Base-by-base conservation (phyloP, 139 green algal species). In the Chlamydomonas sp. region DNA sequence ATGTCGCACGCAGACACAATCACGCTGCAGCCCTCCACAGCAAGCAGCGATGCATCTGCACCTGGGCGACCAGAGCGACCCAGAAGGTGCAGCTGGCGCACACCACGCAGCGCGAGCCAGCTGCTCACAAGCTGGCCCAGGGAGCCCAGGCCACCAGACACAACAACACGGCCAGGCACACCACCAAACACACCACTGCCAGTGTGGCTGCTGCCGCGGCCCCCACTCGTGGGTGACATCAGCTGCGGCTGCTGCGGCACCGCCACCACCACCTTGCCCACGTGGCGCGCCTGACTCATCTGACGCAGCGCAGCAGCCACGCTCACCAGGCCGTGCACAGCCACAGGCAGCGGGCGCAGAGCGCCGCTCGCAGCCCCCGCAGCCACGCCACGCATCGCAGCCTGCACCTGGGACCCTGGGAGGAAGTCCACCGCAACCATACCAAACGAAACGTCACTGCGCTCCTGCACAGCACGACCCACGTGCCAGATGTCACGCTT, bases 391-490 rank as follows among this genome's bases (percentile, higher is more conserved):
- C 57, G 63, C 72, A 87, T 68, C 13, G 69, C 74, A 2, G 63
- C 33, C 39, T 88, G 74, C 65, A 95, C 76, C 3, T 71, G 69
- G 8, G n/a, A 13, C 38, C 72, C 69, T 22, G 90, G 81, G 66
- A 96, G 80, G 81, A 96, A 95, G 76, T 96, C 90, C 22, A 96
- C 80, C 2, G 90, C 90, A 37, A 96, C 58, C 20, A 94, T 76
- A n/a, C 71, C 67, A 75, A 89, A 92, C 2, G 3, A 3, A 54
- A 93, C 76, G 65, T 96, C 90, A 5, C 86, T 85, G 2, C 90
- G 87, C 75, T 96, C 87, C 70, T 87, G 82, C 30, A 78, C 71
- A 30, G 91, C 75, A 76, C 80, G 77, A 1, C 50, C 68, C 0
- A 73, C 50, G 37, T 71, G 81, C 79, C 82, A 95, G 54, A 96